A percentile compares a stretch with the other conserved stretches of the same genome.
Evolutionary conservation across 148 eudicot species (phyloP).

Genomic region (Oxyria digyna): DNA sequence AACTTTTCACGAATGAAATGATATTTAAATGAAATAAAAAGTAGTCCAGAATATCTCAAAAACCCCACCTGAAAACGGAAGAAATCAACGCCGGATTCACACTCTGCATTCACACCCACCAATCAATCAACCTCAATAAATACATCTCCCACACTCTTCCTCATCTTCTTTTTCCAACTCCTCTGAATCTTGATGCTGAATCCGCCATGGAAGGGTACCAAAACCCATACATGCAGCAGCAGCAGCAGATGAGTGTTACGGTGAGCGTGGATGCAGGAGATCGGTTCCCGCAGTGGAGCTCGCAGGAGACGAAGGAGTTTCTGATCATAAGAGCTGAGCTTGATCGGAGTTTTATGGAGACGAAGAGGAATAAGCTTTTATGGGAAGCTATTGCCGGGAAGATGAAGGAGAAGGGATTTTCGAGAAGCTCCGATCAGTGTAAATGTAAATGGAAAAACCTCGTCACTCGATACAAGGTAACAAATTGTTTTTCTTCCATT

Average conservation of each 20-base stretch:
- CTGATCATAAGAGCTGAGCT: constrained; percentile 56
- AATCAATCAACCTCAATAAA: background rate
- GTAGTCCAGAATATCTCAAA: background rate
- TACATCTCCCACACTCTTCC: background rate
- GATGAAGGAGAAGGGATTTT: constrained; percentile 67
- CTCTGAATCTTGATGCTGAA: background rate
- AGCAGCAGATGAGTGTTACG: constrained; percentile 7
- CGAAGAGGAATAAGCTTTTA: constrained; percentile 67
- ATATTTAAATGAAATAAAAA: background rate
- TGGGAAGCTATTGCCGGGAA: constrained; percentile 66
- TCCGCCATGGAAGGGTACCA: constrained; percentile 29
- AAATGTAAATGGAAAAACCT: constrained; percentile 96
- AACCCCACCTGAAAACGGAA: constrained; percentile 5
- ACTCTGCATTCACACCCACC: background rate
- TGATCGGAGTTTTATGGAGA: constrained; percentile 75
- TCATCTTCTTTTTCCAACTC: background rate
- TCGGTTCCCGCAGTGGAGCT: constrained; percentile 91
- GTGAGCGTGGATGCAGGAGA: constrained; percentile 29
- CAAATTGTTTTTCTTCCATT: background rate
- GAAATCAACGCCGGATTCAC: background rate
- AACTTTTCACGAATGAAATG: no score
- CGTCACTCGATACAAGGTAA: constrained; percentile 78
- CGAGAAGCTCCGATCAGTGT: constrained; percentile 91
- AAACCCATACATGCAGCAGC: constrained; percentile 20
- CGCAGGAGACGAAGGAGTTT: constrained; percentile 78